Percentiles rank a stretch among this genome's conserved stretches.
These are phyloP conservation scores for Colletotrichum sp. DNA, from an alignment of 2,329 filamentous ascomycete species.

Conservation along the genomic window DNA sequence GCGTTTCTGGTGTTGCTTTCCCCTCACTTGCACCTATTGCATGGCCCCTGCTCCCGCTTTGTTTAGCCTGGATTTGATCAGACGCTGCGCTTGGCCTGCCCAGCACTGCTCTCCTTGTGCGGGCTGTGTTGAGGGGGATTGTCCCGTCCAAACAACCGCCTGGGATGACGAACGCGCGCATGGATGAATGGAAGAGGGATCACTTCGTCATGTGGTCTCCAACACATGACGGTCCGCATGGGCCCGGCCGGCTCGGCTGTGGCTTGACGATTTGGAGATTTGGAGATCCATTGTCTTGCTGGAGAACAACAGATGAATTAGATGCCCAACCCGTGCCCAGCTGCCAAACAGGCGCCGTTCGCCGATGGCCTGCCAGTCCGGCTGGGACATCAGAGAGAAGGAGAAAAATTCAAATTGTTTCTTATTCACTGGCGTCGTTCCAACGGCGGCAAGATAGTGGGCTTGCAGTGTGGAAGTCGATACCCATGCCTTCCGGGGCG, in stretches of 20 bases:
- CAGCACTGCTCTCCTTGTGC: background rate
- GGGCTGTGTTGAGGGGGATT: background rate
- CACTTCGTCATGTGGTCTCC: slow-evolving; percentile 3
- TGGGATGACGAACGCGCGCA: background rate
- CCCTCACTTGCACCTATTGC: background rate
- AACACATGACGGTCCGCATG: slow-evolving; percentile 2
- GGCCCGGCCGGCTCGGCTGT: background rate
- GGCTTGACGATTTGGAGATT: background rate
- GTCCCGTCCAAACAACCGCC: background rate
- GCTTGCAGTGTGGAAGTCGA: background rate
- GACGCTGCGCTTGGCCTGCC: background rate
- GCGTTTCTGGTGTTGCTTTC: background rate
- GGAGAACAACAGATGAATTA: background rate
- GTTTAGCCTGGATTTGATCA: background rate
- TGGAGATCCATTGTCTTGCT: background rate
- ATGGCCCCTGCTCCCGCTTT: background rate
- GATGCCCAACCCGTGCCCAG: background rate
- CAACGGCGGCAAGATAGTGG: background rate
- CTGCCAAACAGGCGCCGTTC: background rate
- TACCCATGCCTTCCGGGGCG: background rate
- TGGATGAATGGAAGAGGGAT: slow-evolving; percentile 4
- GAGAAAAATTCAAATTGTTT: background rate
- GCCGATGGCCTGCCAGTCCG: background rate
- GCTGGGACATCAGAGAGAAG: background rate
- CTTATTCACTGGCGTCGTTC: background rate